Base-by-base conservation (phyloP, 1,139 yeast genomes). In the Komagataea norvegica region DNA sequence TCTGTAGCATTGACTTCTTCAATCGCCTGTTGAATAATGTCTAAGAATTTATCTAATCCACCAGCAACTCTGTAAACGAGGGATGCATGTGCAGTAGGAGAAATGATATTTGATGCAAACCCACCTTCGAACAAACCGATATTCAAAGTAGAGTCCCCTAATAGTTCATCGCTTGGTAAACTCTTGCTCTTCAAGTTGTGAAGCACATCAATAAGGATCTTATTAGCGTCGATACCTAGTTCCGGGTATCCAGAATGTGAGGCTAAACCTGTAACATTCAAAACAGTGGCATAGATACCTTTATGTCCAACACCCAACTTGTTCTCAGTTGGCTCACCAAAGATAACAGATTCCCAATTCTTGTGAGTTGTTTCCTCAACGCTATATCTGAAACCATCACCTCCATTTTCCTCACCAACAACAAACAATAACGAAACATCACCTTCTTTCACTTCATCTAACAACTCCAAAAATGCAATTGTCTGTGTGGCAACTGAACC, bases 261-360 rank as follows among this genome's bases (percentile, higher is more conserved):
- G 4, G 85, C 77, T 36, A 64, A 61, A 4, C 87, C 87, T 7
- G 60, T 52, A 18, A 72, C 79, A 25, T 57, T 51, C 29, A 77
- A 50, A 21, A 61, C 47, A 38, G 72, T 59, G 46, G 56, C 38
- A 48, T 62, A 64, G 40, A 59, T 55, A 52, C 87, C 80, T 51
- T 80, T 80, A 49, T 80, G 88, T 10, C 86, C 87, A 6, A 72
- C 73, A 1, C 83, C 84, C 16, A 80, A 62, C 51, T 77, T 77
- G 52, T 68, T 63, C 47, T 78, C 86, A 1, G 87, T 79, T 6
- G 88, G 86, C 50, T 80, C 88, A 6, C 87, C 87, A 54, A 79
- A 78, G 32, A 80, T 72, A 14, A 74, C 84, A 1, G 70, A 47
- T 6, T 73, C 72, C 83, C 84, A 79, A 3, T 59, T 56, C n/a